Evolutionary conservation across 148 eudicot species (phyloP).

Genomic region (Rhododendron mucronatum): DNA sequence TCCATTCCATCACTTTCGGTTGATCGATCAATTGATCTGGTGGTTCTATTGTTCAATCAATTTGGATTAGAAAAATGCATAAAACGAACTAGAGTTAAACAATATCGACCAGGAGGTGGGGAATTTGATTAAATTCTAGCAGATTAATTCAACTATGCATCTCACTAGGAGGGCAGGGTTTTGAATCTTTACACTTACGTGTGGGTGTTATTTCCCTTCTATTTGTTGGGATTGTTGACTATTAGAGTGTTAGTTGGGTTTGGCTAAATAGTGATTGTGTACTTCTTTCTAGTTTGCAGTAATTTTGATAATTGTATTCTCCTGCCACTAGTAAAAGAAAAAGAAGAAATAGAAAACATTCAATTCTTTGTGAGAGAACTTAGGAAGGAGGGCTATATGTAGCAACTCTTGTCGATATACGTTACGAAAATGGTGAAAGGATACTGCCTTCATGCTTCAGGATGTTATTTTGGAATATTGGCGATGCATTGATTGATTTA

Average conservation of each 20-base stretch:
- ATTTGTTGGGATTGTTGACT: not conserved
- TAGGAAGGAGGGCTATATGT: not conserved
- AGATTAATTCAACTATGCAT: not conserved
- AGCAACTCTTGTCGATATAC: not conserved
- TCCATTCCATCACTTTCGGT: not conserved
- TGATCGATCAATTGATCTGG: not conserved
- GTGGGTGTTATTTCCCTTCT: not conserved
- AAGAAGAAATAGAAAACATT: not conserved
- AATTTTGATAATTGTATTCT: not conserved
- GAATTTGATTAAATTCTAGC: not conserved
- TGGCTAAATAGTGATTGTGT: not conserved
- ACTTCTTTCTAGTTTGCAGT: not conserved
- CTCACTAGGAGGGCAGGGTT: not conserved
- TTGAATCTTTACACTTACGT: not conserved
- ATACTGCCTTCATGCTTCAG: not conserved
- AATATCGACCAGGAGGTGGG: not conserved
- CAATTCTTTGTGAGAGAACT: not conserved
- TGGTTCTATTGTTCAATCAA: not conserved
- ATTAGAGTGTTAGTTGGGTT: not conserved
- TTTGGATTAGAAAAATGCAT: not conserved
- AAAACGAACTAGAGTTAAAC: not conserved
- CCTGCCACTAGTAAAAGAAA: not conserved
- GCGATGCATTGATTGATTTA: not conserved
- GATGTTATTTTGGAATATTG: not conserved
- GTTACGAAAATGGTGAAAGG: constrained; percentile 8